phyloP scores from a whole-genome alignment of 2,329 filamentous ascomycete genomes.

The Colletotrichum tanaceti region DNA sequence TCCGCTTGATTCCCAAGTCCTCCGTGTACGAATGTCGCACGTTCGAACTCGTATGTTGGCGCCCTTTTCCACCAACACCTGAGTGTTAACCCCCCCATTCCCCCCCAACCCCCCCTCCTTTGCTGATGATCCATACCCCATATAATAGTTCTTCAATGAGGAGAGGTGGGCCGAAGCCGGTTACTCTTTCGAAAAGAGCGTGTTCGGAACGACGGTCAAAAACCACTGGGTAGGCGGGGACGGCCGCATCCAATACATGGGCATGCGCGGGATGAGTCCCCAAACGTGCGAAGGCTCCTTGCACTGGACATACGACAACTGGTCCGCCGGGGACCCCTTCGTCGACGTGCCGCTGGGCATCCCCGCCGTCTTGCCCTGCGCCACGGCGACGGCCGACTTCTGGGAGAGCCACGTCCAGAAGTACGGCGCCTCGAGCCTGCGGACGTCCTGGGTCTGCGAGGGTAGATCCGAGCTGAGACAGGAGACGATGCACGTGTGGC shows the following conservation, averaged over 20 bases:
- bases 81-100: no score
- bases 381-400: slow-evolving; percentile 8
- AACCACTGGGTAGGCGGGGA: neutral
- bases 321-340: slow-evolving; percentile 14
- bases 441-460: neutral
- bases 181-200: slow-evolving; percentile 16
- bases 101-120: no score
- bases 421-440: slow-evolving; percentile 1
- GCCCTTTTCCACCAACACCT: neutral
- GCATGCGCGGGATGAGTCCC: neutral
- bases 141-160: slow-evolving; percentile 26
- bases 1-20: neutral
- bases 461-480: neutral
- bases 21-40: fast-evolving
- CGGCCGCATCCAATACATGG: neutral
- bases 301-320: neutral
- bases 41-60: neutral
- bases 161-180: slow-evolving; percentile 31
- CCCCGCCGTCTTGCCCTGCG: neutral
- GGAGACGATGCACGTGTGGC: neutral
- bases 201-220: slow-evolving; percentile 14
- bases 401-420: slow-evolving; percentile 5
- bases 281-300: neutral
- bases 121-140: neutral
- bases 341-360: neutral